Percentiles rank a stretch among this genome's conserved stretches.
These are phyloP conservation scores for Monoraphidium neglectum DNA, from an alignment of 139 green algal genomes.

Conservation along the genomic window DNA sequence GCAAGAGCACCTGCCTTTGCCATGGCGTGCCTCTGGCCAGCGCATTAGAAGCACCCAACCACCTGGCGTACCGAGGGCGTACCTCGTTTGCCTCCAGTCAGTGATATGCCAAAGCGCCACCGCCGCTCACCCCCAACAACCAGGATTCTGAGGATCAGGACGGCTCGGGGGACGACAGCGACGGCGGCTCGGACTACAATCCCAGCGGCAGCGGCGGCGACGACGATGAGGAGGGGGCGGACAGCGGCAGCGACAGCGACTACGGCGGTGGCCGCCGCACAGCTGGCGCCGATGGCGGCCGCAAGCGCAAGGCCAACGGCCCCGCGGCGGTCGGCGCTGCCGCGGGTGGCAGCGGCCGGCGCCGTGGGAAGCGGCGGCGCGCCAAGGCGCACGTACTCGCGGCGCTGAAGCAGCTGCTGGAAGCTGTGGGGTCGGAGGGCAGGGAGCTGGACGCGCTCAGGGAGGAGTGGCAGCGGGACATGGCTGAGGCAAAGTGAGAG, in stretches of 20 bases:
- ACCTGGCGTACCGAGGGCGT: no score
- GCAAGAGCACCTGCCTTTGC: no score
- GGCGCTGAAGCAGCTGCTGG: slow-evolving; percentile 4
- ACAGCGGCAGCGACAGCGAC: background rate
- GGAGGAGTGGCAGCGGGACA: no score
- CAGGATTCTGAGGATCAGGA: no score
- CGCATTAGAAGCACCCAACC: no score
- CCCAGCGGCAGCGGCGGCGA: background rate
- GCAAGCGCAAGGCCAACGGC: background rate
- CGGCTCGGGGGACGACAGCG: background rate
- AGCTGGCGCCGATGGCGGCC: background rate
- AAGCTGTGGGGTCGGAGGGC: background rate
- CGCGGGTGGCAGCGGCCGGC: background rate
- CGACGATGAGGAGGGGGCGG: background rate
- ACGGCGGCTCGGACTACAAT: background rate
- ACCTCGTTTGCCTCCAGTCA: no score
- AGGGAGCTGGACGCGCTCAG: slow-evolving; percentile 8
- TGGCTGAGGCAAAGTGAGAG: background rate
- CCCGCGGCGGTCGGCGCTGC: background rate
- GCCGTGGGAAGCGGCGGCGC: background rate
- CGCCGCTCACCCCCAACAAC: no score
- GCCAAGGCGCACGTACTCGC: no score
- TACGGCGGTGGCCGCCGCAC: no score
- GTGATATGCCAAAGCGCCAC: no score
- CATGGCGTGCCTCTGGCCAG: no score